Conservation (phyloP, 2,329 filamentous ascomycete species). For the Beauveria scarabaeidicola region DNA sequence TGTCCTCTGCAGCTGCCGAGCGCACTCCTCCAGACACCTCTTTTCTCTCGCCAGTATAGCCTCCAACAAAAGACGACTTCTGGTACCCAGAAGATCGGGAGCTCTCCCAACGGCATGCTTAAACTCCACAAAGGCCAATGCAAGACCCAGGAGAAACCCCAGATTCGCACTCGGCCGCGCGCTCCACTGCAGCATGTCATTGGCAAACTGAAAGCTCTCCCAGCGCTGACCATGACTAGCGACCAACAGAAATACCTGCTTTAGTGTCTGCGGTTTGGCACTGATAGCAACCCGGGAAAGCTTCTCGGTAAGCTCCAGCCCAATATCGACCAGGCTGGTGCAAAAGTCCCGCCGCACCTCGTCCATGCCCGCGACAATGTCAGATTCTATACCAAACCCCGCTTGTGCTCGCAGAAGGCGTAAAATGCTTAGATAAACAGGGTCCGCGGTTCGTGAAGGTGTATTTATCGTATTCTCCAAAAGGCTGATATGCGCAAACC, state of each 20-base stretch:
- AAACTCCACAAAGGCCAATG: neutral
- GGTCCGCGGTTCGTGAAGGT: neutral
- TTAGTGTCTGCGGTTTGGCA: neutral
- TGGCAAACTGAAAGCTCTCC: neutral
- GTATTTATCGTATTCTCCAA: neutral
- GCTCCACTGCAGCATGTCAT: neutral
- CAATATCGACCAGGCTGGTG: slow-evolving; percentile 1
- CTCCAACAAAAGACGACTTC: neutral
- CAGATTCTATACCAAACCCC: neutral
- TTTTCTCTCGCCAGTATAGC: neutral
- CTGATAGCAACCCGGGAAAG: neutral
- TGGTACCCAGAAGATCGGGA: neutral
- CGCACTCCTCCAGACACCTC: neutral
- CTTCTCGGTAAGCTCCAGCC: neutral
- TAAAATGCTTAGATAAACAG: neutral
- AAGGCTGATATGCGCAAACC: slow-evolving; percentile 3
- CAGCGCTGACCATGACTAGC: neutral
- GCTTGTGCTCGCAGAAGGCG: neutral
- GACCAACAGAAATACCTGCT: neutral
- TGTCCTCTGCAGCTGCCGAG: neutral
- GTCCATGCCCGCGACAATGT: slow-evolving; percentile 8
- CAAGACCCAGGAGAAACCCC: neutral
- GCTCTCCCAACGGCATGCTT: neutral
- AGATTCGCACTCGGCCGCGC: neutral
- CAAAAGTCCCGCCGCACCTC: neutral